phyloP scores from a whole-genome alignment of 2,329 filamentous ascomycete genomes.

The Lachnellula occidentalis region DNA sequence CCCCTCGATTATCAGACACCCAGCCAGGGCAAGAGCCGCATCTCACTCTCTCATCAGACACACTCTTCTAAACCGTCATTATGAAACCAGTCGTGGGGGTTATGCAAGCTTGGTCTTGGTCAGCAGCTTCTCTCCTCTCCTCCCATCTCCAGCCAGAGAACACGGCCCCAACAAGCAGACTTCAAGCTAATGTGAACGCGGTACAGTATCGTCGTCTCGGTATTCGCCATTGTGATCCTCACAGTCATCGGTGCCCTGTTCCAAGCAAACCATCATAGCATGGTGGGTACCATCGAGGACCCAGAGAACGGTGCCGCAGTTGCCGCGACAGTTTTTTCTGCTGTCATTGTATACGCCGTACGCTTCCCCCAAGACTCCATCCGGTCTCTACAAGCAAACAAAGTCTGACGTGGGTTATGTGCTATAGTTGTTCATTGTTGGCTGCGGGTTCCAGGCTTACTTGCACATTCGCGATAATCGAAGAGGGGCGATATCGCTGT shows the following conservation, averaged over 20 bases:
- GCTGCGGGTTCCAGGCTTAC: conserved; percentile 84
- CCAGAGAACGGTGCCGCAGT: conserved; percentile 69
- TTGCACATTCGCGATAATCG: conserved; percentile 79
- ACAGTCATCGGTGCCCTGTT: conserved; percentile 65
- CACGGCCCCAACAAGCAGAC: neutral
- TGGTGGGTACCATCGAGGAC: conserved; percentile 70
- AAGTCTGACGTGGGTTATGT: neutral
- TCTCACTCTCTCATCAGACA: neutral
- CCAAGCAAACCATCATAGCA: conserved; percentile 72
- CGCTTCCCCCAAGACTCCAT: conserved; percentile 29
- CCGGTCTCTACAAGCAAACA: neutral
- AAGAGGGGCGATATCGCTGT: conserved; percentile 76
- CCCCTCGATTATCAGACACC: neutral
- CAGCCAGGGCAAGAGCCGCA: neutral
- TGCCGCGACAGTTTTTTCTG: conserved; percentile 78
- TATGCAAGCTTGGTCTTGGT: conserved; percentile 95
- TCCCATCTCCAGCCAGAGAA: conserved; percentile 4
- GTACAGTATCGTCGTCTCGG: conserved; percentile 66
- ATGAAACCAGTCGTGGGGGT: conserved; percentile 96
- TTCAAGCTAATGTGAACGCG: conserved; percentile 2
- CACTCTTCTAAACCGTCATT: conserved; percentile 9
- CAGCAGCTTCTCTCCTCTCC: conserved; percentile 32
- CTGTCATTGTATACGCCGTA: conserved; percentile 86
- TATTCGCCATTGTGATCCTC: conserved; percentile 62
- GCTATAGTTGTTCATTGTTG: conserved; percentile 63